phyloP scores from a whole-genome alignment of 805 yeast species.

The Candida khao-thaluensis region DNA sequence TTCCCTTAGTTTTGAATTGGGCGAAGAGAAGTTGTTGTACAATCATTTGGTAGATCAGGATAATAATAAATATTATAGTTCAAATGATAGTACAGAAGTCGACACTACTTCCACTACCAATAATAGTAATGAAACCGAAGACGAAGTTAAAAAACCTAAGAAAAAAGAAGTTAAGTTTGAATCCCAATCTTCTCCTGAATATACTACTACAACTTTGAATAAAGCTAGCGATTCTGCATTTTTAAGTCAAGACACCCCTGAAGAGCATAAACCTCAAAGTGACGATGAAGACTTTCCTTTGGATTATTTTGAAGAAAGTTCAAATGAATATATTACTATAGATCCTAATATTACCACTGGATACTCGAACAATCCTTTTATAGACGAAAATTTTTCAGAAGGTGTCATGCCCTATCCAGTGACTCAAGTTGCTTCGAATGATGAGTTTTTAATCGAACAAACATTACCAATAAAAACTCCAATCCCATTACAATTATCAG shows the following conservation, averaged over 20 bases:
- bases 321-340: constrained; percentile 26
- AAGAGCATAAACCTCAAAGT: constrained; percentile 48
- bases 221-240: constrained; percentile 19
- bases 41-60: constrained; percentile 53
- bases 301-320: constrained; percentile 48
- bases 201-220: constrained; percentile 11
- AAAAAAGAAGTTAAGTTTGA: constrained; percentile 9
- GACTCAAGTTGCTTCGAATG: constrained; percentile 37
- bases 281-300: constrained; percentile 64
- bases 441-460: constrained; percentile 52
- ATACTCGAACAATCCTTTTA: constrained; percentile 1
- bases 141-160: not conserved
- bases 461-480: constrained; percentile 46
- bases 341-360: constrained; percentile 17
- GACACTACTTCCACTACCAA: constrained; percentile 8
- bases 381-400: constrained; percentile 23
- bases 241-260: constrained; percentile 22
- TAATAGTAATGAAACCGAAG: constrained; percentile 2
- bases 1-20: constrained; percentile 71
- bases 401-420: constrained; percentile 16
- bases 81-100: constrained; percentile 19
- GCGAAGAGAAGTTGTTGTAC: constrained; percentile 48
- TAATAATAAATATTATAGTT: constrained; percentile 22
- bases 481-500: constrained; percentile 16
- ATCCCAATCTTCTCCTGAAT: constrained; percentile 11